These are phyloP conservation scores for Cutaneotrichosporon cutaneum DNA, from an alignment of 1,284 basidiomycete genomes.

Conservation along the genomic window DNA sequence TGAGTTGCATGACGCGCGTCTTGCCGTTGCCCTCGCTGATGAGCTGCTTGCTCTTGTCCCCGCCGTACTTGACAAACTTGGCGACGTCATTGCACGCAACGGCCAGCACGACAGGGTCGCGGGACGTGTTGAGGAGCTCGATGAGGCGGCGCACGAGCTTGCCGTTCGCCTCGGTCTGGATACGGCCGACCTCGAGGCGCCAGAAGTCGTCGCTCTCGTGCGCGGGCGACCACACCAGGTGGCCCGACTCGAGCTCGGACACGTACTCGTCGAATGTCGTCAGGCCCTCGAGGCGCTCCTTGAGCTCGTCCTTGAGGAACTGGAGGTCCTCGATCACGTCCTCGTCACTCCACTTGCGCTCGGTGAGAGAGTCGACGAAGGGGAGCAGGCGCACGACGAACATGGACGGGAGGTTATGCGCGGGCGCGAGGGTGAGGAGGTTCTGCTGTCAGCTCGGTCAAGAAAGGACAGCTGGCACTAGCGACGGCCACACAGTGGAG, in stretches of 20 bases:
- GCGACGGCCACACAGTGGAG: too few species aligned
- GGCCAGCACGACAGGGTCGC: conserved; percentile 73
- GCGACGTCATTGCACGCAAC: conserved; percentile 91
- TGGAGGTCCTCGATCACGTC: conserved; percentile 89
- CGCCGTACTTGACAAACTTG: conserved; percentile 81
- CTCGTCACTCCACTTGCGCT: conserved; percentile 90
- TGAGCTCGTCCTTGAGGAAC: conserved; percentile 78
- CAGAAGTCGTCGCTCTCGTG: conserved; percentile 97
- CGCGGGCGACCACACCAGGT: conserved; percentile 90
- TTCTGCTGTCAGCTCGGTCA: conserved; percentile 60
- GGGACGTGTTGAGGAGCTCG: conserved; percentile 67
- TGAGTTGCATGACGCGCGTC: conserved; percentile 87
- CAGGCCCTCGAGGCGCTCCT: conserved; percentile 76
- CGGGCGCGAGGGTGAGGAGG: conserved; percentile 61
- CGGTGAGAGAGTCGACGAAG: conserved; percentile 77
- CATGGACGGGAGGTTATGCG: conserved; percentile 86
- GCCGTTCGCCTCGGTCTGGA: conserved; percentile 78
- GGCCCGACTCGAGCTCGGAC: conserved; percentile 84
- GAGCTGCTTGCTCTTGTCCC: conserved; percentile 83
- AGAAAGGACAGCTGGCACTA: not conserved
- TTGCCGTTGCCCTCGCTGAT: conserved; percentile 84
- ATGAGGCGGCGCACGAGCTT: conserved; percentile 79
- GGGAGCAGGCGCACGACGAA: conserved; percentile 82
- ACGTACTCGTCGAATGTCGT: conserved; percentile 90
- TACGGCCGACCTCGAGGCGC: conserved; percentile 88